phyloP scores from a whole-genome alignment of 2,329 filamentous ascomycete genomes.

The Sodiomyces alkalinus region DNA sequence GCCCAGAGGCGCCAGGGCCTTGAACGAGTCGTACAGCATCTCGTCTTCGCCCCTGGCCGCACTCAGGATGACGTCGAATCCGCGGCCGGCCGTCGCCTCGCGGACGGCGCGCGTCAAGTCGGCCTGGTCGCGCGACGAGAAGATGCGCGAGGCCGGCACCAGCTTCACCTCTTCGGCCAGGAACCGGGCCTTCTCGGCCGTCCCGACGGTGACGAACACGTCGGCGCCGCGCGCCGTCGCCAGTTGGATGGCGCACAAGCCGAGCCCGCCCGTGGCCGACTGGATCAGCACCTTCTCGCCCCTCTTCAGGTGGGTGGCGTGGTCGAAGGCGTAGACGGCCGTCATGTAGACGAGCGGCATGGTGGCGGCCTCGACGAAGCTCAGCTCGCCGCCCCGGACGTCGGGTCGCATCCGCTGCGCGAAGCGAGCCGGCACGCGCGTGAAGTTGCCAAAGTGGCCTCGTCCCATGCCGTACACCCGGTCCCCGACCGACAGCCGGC shows the following conservation, averaged over 20 bases:
- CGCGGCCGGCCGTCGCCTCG: slow-evolving; percentile 11
- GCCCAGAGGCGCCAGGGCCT: slow-evolving; percentile 27
- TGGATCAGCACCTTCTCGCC: slow-evolving; percentile 20
- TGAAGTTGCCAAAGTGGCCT: slow-evolving; percentile 2
- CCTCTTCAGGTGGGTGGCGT: slow-evolving; percentile 13
- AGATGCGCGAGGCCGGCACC: slow-evolving; percentile 17
- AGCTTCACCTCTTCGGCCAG: slow-evolving; percentile 14
- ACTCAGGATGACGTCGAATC: slow-evolving; percentile 25
- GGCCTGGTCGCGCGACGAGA: slow-evolving; percentile 16
- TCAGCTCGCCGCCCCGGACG: slow-evolving; percentile 25
- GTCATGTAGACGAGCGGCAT: slow-evolving; percentile 20
- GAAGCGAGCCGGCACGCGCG: slow-evolving; percentile 16
- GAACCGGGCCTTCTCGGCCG: slow-evolving; percentile 17
- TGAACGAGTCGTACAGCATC: slow-evolving; percentile 20
- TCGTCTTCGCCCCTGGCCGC: slow-evolving; percentile 22
- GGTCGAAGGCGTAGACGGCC: slow-evolving; percentile 15
- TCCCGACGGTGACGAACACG: slow-evolving; percentile 21
- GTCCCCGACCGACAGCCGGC: slow-evolving; percentile 4
- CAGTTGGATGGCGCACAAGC: slow-evolving; percentile 16
- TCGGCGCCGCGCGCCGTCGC: slow-evolving; percentile 14
- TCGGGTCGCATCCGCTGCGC: slow-evolving; percentile 24
- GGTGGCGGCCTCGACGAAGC: slow-evolving; percentile 19
- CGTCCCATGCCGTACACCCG: slow-evolving; percentile 4
- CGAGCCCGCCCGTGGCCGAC: slow-evolving; percentile 17
- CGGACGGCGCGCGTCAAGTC: slow-evolving; percentile 14